Evolutionary conservation across 176 grass and related monocot species (phyloP).

Genomic region (Saccharum officinarum): DNA sequence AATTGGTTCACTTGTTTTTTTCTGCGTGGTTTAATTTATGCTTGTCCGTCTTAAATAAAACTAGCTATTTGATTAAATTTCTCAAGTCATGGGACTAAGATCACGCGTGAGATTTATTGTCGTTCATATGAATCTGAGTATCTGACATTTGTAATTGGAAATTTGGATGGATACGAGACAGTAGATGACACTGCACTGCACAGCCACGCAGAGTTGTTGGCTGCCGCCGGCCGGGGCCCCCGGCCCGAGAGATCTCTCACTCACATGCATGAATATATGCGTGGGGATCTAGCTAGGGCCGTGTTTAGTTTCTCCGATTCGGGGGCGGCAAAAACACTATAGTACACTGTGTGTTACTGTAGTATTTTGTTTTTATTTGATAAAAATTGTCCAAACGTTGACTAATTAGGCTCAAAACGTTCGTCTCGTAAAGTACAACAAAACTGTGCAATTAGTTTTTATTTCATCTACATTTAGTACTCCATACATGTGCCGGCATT

Average conservation of each 20-base stretch:
- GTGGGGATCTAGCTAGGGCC: constrained; percentile 1
- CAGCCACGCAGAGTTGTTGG: not conserved
- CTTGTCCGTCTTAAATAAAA: not conserved
- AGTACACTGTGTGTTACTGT: too few species aligned
- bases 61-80: not conserved
- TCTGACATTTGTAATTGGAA: not conserved
- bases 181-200: not conserved
- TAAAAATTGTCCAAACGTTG: too few species aligned
- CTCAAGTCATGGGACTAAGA: not conserved
- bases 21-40: not conserved
- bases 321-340: too few species aligned
- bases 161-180: not conserved
- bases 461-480: too few species aligned
- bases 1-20: not conserved
- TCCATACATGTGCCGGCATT: too few species aligned
- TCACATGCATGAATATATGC: not conserved
- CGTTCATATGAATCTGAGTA: not conserved
- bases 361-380: too few species aligned
- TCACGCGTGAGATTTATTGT: not conserved
- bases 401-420: too few species aligned
- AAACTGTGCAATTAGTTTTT: too few species aligned
- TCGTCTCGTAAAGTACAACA: too few species aligned
- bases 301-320: too few species aligned
- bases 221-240: not conserved
- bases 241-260: not conserved